Percentiles rank a stretch among this genome's conserved stretches.
phyloP scores from a whole-genome alignment of 2,329 filamentous ascomycete genomes.

The Venturia aucupariae region DNA sequence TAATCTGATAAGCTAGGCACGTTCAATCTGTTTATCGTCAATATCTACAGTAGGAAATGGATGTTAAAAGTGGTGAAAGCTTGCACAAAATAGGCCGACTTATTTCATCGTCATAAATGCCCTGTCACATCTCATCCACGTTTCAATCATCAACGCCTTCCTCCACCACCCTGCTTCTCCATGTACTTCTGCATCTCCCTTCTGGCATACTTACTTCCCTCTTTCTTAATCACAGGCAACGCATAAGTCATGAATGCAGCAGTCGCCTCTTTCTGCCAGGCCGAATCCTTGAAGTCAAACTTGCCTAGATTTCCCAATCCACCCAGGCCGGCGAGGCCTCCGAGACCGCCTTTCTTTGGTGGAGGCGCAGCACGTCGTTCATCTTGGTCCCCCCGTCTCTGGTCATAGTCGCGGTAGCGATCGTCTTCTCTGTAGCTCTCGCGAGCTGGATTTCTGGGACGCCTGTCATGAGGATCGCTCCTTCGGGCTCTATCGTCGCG shows the following conservation, averaged over 20 bases:
- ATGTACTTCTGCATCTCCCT: slow-evolving; percentile 14
- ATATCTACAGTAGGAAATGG: background rate
- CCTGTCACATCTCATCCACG: background rate
- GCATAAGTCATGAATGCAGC: slow-evolving; percentile 14
- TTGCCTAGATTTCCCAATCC: slow-evolving; percentile 1
- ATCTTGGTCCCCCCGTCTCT: background rate
- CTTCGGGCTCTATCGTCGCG: slow-evolving; percentile 11
- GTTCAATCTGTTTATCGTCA: background rate
- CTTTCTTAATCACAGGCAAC: slow-evolving; percentile 15
- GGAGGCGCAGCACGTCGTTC: background rate
- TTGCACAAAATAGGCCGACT: background rate
- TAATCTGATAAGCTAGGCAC: background rate
- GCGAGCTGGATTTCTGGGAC: background rate
- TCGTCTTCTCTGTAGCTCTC: slow-evolving; percentile 9
- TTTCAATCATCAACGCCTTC: background rate
- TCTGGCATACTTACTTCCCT: slow-evolving; percentile 10
- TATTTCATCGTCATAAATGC: background rate
- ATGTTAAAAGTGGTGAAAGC: background rate
- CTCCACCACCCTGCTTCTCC: slow-evolving; percentile 9
- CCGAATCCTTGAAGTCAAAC: background rate
- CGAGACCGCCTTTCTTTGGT: background rate
- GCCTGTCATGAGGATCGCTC: slow-evolving; percentile 7
- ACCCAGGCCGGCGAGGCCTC: background rate
- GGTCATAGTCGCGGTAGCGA: slow-evolving; percentile 6
- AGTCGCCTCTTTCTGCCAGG: slow-evolving; percentile 14